Evolutionary conservation across 768 basidiomycete species (phyloP).

Genomic region (Rhodotorula paludigena): DNA sequence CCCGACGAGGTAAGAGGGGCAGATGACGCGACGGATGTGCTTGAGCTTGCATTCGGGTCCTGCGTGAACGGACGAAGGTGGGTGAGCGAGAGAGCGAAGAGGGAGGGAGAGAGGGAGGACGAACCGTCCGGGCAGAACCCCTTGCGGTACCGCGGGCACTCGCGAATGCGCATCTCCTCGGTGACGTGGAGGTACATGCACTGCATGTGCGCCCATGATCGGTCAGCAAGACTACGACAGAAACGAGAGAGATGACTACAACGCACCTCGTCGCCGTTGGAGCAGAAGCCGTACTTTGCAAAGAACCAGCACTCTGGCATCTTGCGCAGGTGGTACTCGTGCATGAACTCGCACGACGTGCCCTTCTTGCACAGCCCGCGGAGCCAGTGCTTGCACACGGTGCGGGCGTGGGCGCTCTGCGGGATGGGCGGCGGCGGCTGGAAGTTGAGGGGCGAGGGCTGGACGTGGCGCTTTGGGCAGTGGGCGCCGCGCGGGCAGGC

Average conservation of each 20-base stretch:
- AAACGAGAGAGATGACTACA: background rate
- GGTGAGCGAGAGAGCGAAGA: background rate
- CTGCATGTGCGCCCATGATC: conserved; percentile 50
- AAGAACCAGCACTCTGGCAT: conserved; percentile 99
- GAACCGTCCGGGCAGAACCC: conserved; percentile 91
- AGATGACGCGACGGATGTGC: conserved; percentile 84
- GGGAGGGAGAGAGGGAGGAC: conserved; percentile 41
- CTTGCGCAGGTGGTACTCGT: conserved; percentile 93
- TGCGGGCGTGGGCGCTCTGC: conserved; percentile 60
- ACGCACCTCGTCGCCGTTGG: conserved; percentile 64
- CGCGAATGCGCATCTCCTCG: conserved; percentile 81
- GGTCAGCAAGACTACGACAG: too few relatives aligned
- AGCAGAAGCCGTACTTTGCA: conserved; percentile 95
- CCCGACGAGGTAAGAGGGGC: conserved; percentile 83
- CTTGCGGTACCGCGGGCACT: conserved; percentile 91
- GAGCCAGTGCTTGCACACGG: conserved; percentile 98
- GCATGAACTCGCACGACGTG: conserved; percentile 94
- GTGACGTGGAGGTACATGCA: conserved; percentile 82
- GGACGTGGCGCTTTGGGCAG: conserved; percentile 78
- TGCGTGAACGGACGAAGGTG: conserved; percentile 44
- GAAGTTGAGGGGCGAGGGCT: conserved; percentile 81
- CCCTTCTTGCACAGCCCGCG: conserved; percentile 97
- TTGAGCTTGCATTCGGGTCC: conserved; percentile 85
- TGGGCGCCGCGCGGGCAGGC: conserved; percentile 86
- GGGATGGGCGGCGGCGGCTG: conserved; percentile 77